A percentile compares a stretch with the other conserved stretches of the same genome.
Evolutionary conservation across 2,329 filamentous ascomycete species (phyloP).

Genomic region (Aspergillus intermedius): DNA sequence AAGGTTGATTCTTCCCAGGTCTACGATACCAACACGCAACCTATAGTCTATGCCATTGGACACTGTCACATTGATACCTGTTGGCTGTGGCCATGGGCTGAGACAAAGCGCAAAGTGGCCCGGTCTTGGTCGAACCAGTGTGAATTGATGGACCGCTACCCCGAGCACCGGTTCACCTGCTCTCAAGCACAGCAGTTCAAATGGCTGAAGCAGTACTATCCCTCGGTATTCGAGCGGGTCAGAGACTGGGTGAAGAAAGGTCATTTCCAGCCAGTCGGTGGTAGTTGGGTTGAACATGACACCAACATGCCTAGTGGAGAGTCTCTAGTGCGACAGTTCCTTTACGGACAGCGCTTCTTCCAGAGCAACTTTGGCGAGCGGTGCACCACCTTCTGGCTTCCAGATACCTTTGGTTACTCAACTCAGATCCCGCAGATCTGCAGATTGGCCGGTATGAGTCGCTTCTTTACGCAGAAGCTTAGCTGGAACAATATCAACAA

Average conservation of each 20-base stretch:
- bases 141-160: slow-evolving; percentile 88
- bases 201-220: slow-evolving; percentile 88
- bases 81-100: slow-evolving; percentile 97
- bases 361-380: slow-evolving; percentile 86
- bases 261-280: slow-evolving; percentile 88
- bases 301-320: slow-evolving; percentile 96
- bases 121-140: slow-evolving; percentile 97
- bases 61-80: slow-evolving; percentile 98
- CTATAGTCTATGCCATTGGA: slow-evolving; percentile 80
- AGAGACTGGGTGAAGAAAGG: slow-evolving; percentile 86
- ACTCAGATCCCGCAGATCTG: slow-evolving; percentile 91
- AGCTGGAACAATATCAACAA: slow-evolving; percentile 99
- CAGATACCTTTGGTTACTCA: slow-evolving; percentile 97
- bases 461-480: slow-evolving; percentile 96
- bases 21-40: slow-evolving; percentile 67
- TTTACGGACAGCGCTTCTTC: slow-evolving; percentile 93
- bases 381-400: slow-evolving; percentile 91
- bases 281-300: slow-evolving; percentile 98
- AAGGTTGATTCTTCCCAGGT: slow-evolving; percentile 76
- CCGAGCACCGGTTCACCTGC: slow-evolving; percentile 84
- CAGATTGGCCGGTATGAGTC: slow-evolving; percentile 86
- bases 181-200: slow-evolving; percentile 98
- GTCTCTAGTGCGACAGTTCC: slow-evolving; percentile 84
- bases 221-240: slow-evolving; percentile 80
- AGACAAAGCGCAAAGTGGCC: slow-evolving; percentile 93